Evolutionary conservation across 306 rosid genomes (phyloP), one percentile per base, ranked within the genome.

Genomic region (Datisca glomerata): DNA sequence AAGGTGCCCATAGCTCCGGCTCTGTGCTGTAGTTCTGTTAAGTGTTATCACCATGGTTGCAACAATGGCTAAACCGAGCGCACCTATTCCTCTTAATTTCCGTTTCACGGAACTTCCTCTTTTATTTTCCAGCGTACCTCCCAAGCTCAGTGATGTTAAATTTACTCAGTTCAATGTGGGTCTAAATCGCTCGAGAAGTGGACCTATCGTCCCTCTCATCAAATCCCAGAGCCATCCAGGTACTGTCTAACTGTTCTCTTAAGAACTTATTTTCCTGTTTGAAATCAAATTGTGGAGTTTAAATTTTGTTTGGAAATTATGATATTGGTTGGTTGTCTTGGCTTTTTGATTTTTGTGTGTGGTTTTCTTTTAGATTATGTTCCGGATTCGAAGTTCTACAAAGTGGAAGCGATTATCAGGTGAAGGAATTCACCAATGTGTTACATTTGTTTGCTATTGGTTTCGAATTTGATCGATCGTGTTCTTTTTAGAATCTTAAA

Each of bases 321-420:
- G n/a, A n/a, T n/a, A n/a, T 8, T 6, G 40, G 41, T 7, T 0
- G 9, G 19, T 18, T 17, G 8, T 33, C 7, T 29, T 41, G 31
- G 24, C 31, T 57, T 45, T 32, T 42, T 49, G 9, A 27, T 21
- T 18, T 21, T 53, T 29, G 18, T 24, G 18, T 37, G 34, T 29
- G 31, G 22, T 41, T 54, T 45, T 43, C 34, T 51, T 28, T 50
- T 66, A 71, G 95, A 46, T 24, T 77, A 77, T 66, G 33, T 56
- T 46, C 91, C 93, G 9, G 79, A 72, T 53, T 68, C 93, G 21
- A 38, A 89, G 45, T 83, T 80, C 64, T 89, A 80, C 73, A 79
- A 83, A 74, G 76, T 89, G 60, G 97, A 83, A 78, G 97, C 95
- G 7, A 77, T 89, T 69, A 63, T 89, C 47, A 77, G 94, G 96